A percentile compares a stretch with the other conserved stretches of the same genome.
phyloP scores from a whole-genome alignment of 768 basidiomycete genomes.

The Suillus brevipes region DNA sequence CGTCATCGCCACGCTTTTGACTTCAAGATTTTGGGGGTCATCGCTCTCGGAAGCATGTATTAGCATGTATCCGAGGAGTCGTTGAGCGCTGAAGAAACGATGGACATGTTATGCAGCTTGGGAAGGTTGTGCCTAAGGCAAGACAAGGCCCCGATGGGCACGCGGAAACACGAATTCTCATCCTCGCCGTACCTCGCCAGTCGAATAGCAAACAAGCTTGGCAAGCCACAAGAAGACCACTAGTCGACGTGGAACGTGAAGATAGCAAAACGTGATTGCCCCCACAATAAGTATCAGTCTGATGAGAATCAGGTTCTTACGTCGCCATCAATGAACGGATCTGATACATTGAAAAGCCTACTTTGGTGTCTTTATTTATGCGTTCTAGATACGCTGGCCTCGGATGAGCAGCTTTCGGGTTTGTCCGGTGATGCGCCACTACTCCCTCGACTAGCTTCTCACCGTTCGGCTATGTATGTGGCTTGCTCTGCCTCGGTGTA shows the following conservation, averaged over 20 bases:
- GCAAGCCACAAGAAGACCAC: background rate
- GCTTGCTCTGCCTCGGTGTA: background rate
- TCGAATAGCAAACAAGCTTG: background rate
- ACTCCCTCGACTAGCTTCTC: no score
- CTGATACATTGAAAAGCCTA: background rate
- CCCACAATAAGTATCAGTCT: background rate
- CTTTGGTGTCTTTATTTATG: background rate
- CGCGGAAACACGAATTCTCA: background rate
- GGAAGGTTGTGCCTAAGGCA: background rate
- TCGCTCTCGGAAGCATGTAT: background rate
- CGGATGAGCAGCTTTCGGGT: background rate
- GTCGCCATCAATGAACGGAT: background rate
- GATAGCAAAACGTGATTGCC: no score
- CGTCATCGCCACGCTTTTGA: background rate
- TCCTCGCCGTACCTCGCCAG: no score
- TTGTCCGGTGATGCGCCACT: background rate
- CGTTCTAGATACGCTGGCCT: background rate
- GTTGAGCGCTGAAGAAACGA: no score
- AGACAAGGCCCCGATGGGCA: background rate
- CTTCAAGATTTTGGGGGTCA: background rate
- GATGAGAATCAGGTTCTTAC: background rate
- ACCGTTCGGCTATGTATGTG: background rate
- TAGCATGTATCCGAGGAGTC: background rate
- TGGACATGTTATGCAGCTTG: background rate
- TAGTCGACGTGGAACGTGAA: background rate